These are phyloP conservation scores for Globisporangium uncinulatum DNA, from an alignment of 352 stramenopile genomes.

Conservation along the genomic window DNA sequence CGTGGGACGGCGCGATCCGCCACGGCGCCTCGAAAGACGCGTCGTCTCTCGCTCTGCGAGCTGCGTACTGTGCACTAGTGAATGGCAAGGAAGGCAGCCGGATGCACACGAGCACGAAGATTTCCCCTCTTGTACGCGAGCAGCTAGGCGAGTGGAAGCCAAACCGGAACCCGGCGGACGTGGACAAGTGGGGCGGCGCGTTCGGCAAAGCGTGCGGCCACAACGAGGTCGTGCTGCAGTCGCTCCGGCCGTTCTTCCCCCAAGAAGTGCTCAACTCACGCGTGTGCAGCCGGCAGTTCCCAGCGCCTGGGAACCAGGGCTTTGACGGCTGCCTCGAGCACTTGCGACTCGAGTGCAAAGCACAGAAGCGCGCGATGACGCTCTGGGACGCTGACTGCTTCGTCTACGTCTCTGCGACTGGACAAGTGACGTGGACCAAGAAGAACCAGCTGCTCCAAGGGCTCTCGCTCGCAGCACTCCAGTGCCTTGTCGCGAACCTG, in stretches of 20 bases:
- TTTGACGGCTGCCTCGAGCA: constrained; percentile 89
- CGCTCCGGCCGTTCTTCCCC: constrained; percentile 78
- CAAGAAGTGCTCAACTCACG: constrained; percentile 87
- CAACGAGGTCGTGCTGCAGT: constrained; percentile 89
- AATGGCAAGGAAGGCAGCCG: constrained; percentile 5
- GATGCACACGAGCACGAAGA: no score
- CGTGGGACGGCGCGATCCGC: constrained; percentile 62
- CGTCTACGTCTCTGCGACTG: constrained; percentile 45
- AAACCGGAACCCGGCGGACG: constrained; percentile 66
- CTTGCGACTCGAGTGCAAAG: constrained; percentile 55
- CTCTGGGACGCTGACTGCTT: constrained; percentile 85
- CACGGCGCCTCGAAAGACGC: constrained; percentile 74
- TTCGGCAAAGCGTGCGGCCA: constrained; percentile 86
- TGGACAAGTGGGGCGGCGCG: constrained; percentile 68
- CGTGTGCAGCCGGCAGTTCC: constrained; percentile 69
- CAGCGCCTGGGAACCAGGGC: constrained; percentile 81
- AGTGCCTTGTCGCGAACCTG: constrained; percentile 47
- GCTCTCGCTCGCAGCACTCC: constrained; percentile 49
- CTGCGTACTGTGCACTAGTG: constrained; percentile 25
- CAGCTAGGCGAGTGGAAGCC: constrained; percentile 50
- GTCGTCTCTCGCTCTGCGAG: constrained; percentile 51
- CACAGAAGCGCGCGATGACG: constrained; percentile 47
- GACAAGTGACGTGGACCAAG: constrained; percentile 41
- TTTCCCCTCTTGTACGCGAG: no score
- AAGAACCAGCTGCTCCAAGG: constrained; percentile 60